Evolutionary conservation across 352 stramenopile species (phyloP).

Genomic region (Phytophthora constricta): DNA sequence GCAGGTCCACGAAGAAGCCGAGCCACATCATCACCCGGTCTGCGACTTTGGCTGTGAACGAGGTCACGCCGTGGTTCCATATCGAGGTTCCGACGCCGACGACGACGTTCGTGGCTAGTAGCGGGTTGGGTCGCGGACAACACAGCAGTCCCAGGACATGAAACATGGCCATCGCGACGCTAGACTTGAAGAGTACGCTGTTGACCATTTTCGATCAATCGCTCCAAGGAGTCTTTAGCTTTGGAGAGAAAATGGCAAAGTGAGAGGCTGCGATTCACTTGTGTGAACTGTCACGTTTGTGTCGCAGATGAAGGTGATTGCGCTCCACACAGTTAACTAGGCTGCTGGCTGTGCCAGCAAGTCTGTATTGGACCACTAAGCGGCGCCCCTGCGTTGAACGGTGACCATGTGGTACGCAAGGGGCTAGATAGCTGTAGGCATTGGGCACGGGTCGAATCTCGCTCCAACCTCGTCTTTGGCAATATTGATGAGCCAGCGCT

Average conservation of each 20-base stretch:
- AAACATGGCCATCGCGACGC: constrained; percentile 13
- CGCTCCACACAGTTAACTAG: no score
- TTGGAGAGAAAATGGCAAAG: neutral
- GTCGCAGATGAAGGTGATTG: neutral
- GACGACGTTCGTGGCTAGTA: constrained; percentile 20
- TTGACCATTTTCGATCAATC: constrained; percentile 11
- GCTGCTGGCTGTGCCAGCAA: no score
- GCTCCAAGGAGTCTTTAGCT: neutral
- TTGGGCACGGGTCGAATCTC: no score
- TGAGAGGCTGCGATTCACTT: neutral
- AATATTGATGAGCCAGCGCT: no score
- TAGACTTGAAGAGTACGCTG: constrained; percentile 24
- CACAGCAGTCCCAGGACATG: constrained; percentile 11
- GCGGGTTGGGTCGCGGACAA: constrained; percentile 1
- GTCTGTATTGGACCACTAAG: neutral
- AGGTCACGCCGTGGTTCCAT: constrained; percentile 25
- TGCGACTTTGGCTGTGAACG: constrained; percentile 3
- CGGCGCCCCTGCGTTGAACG: no score
- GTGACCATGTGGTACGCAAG: no score
- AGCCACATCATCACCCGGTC: constrained; percentile 26
- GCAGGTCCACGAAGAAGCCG: constrained; percentile 24
- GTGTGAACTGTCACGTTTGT: neutral
- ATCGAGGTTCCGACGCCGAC: constrained; percentile 22
- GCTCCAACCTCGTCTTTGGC: no score
- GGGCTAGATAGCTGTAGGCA: no score